Evolutionary conservation across 108 stramenopile genomes (phyloP), one percentile per base, ranked within the genome.

Genomic region (Pseudonitzschia pungens): DNA sequence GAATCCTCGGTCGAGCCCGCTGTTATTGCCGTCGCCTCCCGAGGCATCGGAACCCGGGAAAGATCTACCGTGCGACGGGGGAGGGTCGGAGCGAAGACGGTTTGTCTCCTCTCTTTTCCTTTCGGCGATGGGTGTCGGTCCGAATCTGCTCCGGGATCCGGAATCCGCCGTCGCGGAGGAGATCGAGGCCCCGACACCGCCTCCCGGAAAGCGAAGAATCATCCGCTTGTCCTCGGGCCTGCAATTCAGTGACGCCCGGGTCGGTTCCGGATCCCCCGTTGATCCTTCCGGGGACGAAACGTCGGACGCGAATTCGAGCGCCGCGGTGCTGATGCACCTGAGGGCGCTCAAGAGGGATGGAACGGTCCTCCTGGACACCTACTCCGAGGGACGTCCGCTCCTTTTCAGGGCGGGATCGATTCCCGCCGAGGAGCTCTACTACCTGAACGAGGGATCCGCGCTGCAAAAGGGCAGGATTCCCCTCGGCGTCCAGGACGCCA

Each of bases 261-360:
- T 75, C 18, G 74, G 74, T 9, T 29, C 33, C 4, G 74, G 74
- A 15, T 42, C 56, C 14, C 53, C 18, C 42, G 0, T 22, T 24
- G 12, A n/a, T 26, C 21, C 2, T 22, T 14, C 7, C 18, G 20
- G 18, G 50, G 50, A 10, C 50, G 3, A n/a, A 16, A n/a, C 16
- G 50, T 10, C 50, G 9, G 36, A 2, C 36, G 36, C 36, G 1
- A 18, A 36, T 20, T 32, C 27, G 12, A 2, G 22, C 22, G 26
- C 16, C 54, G 45, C 50, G 4, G 66, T 75, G 2, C 32, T 75
- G 15, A 67, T 75, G 74, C 74, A 75, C 40, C n/a, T 75, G 6
- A 50, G 54, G 53, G 74, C 58, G 11, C 42, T 75, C 21, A 31
- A 41, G 27, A n/a, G 56, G 28, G 74, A 75, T 58, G 74, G 66